A percentile compares a stretch with the other conserved stretches of the same genome.
phyloP scores from a whole-genome alignment of 768 basidiomycete genomes.

The Amanita muscaria region DNA sequence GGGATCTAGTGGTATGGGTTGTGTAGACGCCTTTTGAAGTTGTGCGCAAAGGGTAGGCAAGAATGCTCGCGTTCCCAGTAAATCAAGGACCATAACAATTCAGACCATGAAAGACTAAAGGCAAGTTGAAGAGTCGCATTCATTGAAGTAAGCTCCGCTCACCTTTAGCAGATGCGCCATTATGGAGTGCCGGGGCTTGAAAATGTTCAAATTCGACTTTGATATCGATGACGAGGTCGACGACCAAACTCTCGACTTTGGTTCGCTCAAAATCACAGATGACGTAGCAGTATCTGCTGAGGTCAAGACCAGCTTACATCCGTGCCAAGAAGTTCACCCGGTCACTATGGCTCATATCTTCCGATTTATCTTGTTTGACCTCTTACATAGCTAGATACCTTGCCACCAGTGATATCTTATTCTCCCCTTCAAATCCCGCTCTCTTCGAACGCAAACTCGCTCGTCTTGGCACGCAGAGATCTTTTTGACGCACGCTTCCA shows the following conservation, averaged over 20 bases:
- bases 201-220: conserved; percentile 69
- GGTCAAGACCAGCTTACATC: not conserved
- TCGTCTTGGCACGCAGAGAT: conserved; percentile 66
- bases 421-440: conserved; percentile 58
- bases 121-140: too few relatives aligned
- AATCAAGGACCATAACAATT: conserved; percentile 1
- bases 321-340: conserved; percentile 14
- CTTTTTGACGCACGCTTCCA: conserved; percentile 94
- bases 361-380: conserved; percentile 9
- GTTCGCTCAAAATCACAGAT: not conserved
- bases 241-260: conserved; percentile 11
- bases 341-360: not conserved
- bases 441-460: conserved; percentile 18
- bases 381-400: conserved; percentile 46
- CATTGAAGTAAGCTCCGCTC: too few relatives aligned
- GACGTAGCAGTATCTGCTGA: not conserved
- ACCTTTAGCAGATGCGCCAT: too few relatives aligned
- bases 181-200: too few relatives aligned
- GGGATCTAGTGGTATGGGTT: conserved; percentile 2
- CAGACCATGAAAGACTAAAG: not conserved
- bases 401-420: conserved; percentile 73
- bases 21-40: not conserved
- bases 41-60: not conserved
- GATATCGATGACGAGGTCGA: conserved; percentile 38
- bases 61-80: conserved; percentile 2